Evolutionary conservation across 2,329 filamentous ascomycete species (phyloP).

Genomic region (Ophiosphaerella korrae): DNA sequence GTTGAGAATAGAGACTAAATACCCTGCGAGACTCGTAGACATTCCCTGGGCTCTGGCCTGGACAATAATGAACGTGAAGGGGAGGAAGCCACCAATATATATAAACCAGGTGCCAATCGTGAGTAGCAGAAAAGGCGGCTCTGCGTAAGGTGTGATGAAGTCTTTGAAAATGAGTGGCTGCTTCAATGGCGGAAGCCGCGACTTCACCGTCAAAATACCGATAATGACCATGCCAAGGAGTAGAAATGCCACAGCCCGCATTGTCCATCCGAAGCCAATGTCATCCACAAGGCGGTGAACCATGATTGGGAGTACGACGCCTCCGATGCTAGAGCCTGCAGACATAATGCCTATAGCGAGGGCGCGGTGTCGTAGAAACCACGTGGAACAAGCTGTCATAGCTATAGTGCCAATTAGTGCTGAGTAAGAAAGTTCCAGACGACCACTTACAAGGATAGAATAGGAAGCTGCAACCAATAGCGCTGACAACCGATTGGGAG

Average conservation of each 20-base stretch:
- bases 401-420: too few relatives aligned
- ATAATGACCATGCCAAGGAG: constrained; percentile 63
- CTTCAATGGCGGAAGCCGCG: constrained; percentile 49
- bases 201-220: constrained; percentile 56
- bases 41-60: constrained; percentile 53
- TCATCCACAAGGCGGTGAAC: constrained; percentile 59
- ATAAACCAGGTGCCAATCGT: constrained; percentile 65
- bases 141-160: constrained; percentile 21
- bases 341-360: constrained; percentile 57
- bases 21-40: constrained; percentile 51
- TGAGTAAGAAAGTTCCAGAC: too few relatives aligned
- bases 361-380: constrained; percentile 42
- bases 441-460: constrained; percentile 8
- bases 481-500: constrained; percentile 55
- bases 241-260: constrained; percentile 54
- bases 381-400: too few relatives aligned
- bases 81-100: constrained; percentile 63
- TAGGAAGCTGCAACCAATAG: constrained; percentile 44
- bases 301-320: constrained; percentile 55
- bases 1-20: constrained; percentile 57
- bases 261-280: constrained; percentile 66
- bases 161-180: constrained; percentile 27
- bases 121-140: constrained; percentile 54
- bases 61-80: constrained; percentile 52
- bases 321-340: constrained; percentile 51